Conservation (phyloP, 2,329 filamentous ascomycete genomes). For the Claviceps maximensis region DNA sequence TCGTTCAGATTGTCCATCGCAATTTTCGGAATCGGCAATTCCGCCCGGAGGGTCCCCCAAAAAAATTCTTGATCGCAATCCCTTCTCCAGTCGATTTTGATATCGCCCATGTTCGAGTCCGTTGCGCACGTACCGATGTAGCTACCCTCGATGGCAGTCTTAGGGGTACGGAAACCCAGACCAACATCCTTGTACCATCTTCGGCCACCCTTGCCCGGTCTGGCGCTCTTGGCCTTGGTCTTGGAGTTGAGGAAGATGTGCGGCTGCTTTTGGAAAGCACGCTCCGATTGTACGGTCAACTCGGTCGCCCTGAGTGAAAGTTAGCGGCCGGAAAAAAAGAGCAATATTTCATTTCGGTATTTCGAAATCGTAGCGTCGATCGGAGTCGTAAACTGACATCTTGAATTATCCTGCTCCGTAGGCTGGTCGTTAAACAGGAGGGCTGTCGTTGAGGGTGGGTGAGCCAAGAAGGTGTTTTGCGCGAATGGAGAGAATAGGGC, state of each 20-base stretch:
- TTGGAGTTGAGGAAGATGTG: conserved; percentile 99
- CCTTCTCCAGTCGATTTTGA: conserved; percentile 7
- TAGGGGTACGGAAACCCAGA: conserved; percentile 97
- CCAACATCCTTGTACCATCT: conserved; percentile 99
- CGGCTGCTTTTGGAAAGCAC: conserved; percentile 99
- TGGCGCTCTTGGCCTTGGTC: conserved; percentile 70
- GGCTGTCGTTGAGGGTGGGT: conserved; percentile 26
- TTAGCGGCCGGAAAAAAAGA: conserved; percentile 17
- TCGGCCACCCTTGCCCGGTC: conserved; percentile 82
- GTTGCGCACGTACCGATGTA: conserved; percentile 80
- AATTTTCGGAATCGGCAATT: not conserved
- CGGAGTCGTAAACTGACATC: conserved; percentile 23
- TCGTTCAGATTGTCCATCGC: not conserved
- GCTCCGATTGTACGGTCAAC: conserved; percentile 99
- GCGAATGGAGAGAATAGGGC: conserved; percentile 25
- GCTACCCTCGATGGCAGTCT: conserved; percentile 94
- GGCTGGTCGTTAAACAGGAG: conserved; percentile 24
- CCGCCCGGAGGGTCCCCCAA: not conserved
- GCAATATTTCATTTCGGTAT: not conserved
- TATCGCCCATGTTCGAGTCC: not conserved
- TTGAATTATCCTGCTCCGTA: conserved; percentile 29
- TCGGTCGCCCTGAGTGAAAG: conserved; percentile 74
- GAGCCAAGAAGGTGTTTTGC: conserved; percentile 23
- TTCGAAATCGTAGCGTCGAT: conserved; percentile 2
- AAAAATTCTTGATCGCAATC: not conserved